Evolutionary conservation across 441 rosid species (phyloP), one percentile per base, ranked within the genome.

Genomic region (Pelargonium australe): DNA sequence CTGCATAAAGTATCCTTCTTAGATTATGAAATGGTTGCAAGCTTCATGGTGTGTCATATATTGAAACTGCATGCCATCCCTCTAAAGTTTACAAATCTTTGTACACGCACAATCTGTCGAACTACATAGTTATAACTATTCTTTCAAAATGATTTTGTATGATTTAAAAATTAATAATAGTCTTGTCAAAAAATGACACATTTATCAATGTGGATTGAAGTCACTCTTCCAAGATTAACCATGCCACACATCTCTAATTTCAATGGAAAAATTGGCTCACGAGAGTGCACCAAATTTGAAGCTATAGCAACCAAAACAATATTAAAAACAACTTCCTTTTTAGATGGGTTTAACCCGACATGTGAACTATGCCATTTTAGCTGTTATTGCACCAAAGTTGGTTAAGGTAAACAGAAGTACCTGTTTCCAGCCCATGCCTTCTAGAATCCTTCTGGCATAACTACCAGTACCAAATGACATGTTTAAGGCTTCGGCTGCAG

Each of bases 401-500:
- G 37, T 19, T 17, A 10, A 49, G 49, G 37, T 20, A 9, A 17
- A 17, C 0, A 13, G 58, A 49, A 40, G 71, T 83, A 86, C 98
- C 97, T 93, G 91, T 71, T 82, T 89, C 98, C 97, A 90, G 51
- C 98, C 98, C 94, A 90, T 90, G 80, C 81, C 82, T 82, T 87
- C 83, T 31, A 90, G 87, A 49, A 93, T 83, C 72, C 74, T 91
- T 80, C 96, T 84, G 70, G 90, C 97, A 75, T 84, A 89, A 70
- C 96, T 90, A 76, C 91, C 91, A 53, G 83, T 75, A 66, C 96
- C 98, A 79, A 90, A 85, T 66, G 94, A 76, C 76, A 82, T 73
- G 82, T 82, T 80, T 77, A 85, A 78, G 73, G 92, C 92, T 74
- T 89, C 90, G 66, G 89, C 83, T 70, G 87, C 81, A 19, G 88